Evolutionary conservation across 2,329 filamentous ascomycete species (phyloP), one percentile per base, ranked within the genome.

Genomic region (Dendrostoma leiphaemia): DNA sequence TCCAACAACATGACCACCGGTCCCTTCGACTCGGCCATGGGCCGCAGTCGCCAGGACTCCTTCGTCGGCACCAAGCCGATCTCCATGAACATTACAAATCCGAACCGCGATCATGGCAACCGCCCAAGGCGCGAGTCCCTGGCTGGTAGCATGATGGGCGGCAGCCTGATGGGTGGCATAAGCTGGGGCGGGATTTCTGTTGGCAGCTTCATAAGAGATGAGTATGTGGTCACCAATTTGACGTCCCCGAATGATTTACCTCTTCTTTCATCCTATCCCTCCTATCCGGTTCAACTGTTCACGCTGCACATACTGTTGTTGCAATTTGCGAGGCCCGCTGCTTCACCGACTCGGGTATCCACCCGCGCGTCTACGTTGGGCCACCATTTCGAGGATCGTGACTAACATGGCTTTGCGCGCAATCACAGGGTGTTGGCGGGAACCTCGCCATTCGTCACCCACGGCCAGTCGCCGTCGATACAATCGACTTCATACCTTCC

Each of bases 161-260:
- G 93, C 64, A 91, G 55, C 43, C 46, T 57, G 13, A 84, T 86
- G 74, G 88, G 86, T 60, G 92, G 93, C 64, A 91, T 96, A 86
- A 97, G 92, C 73, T 99, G 93, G 92, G 93, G 93, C 67, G 93
- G 92, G 61, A 85, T 96, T 57, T 97, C 93, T 8, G 90, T 97
- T 61, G 93, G 93, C 59, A 97, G 93, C 67, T 97, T 95, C 79
- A 94, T 99, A 71, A 83, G 90, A 71, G 93, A 99, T 75, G 94
- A 99, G 94, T 99, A 85, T 85, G 93, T 77, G 56, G n/a, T n/a
- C n/a, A n/a, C n/a, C n/a, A n/a, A n/a, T n/a, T n/a, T n/a, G n/a
- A n/a, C n/a, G n/a, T n/a, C n/a, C n/a, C n/a, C n/a, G n/a, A n/a
- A n/a, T n/a, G n/a, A n/a, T n/a, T 62, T 57, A 60, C 62, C 64